Conservation (phyloP, 1,139 yeast genomes). For the Blastobotrys arbuscula region DNA sequence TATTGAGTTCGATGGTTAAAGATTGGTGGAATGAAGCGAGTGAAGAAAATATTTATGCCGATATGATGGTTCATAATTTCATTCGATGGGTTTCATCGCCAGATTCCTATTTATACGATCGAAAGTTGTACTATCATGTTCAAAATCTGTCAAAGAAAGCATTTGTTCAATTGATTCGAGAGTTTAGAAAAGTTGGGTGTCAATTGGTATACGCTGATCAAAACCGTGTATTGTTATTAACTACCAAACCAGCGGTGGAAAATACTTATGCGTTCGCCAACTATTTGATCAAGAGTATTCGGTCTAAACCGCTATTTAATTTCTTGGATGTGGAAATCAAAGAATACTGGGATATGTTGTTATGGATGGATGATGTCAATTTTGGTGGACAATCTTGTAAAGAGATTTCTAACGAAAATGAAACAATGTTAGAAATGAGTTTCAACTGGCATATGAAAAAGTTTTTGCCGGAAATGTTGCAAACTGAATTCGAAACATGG, state of each 20-base stretch:
- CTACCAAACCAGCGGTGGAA: constrained; percentile 73
- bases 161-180: constrained; percentile 72
- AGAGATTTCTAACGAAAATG: constrained; percentile 30
- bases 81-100: constrained; percentile 84
- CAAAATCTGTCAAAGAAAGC: constrained; percentile 84
- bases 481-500: constrained; percentile 86
- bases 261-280: constrained; percentile 93
- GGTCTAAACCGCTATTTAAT: constrained; percentile 77
- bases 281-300: constrained; percentile 69
- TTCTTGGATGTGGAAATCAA: constrained; percentile 70
- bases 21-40: constrained; percentile 95
- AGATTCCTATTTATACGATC: constrained; percentile 68
- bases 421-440: constrained; percentile 52
- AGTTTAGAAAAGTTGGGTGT: constrained; percentile 73
- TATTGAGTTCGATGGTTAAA: constrained; percentile 69
- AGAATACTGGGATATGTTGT: constrained; percentile 81
- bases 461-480: constrained; percentile 69
- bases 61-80: constrained; percentile 74
- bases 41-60: constrained; percentile 65
- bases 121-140: constrained; percentile 76
- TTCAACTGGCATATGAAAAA: constrained; percentile 78
- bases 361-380: constrained; percentile 94
- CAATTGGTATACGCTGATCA: constrained; percentile 75
- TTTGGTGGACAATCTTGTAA: constrained; percentile 78
- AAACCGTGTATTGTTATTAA: constrained; percentile 65